phyloP scores from a whole-genome alignment of 1,139 yeast species.

The Torulaspora pretoriensis region DNA sequence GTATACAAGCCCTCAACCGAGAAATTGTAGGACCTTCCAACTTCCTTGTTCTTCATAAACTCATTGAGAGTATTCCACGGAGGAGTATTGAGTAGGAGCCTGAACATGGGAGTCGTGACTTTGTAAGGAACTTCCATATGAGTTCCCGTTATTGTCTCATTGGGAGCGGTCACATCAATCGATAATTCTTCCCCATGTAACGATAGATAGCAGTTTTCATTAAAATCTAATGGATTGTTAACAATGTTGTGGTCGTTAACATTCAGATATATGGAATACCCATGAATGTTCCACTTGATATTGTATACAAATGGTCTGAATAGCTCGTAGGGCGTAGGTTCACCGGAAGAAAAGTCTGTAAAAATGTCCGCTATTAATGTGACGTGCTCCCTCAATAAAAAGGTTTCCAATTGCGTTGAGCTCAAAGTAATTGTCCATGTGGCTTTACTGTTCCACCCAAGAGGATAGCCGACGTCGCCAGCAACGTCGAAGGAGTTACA shows the following conservation, averaged over 20 bases:
- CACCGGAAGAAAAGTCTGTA: slow-evolving; percentile 74
- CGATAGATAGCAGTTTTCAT: slow-evolving; percentile 71
- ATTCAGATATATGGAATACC: slow-evolving; percentile 64
- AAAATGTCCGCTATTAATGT: slow-evolving; percentile 68
- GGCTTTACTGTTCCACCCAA: slow-evolving; percentile 76
- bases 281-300: slow-evolving; percentile 54
- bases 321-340: slow-evolving; percentile 65
- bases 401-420: slow-evolving; percentile 54
- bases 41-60: slow-evolving; percentile 56
- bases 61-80: slow-evolving; percentile 86
- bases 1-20: slow-evolving; percentile 63
- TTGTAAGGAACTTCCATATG: slow-evolving; percentile 53
- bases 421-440: slow-evolving; percentile 59
- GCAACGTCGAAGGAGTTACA: slow-evolving; percentile 57
- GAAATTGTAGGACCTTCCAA: slow-evolving; percentile 67
- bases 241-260: slow-evolving; percentile 85
- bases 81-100: slow-evolving; percentile 68
- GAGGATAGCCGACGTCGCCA: slow-evolving; percentile 63
- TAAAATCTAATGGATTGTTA: slow-evolving; percentile 80
- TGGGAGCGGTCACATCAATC: slow-evolving; percentile 52
- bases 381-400: slow-evolving; percentile 79
- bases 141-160: slow-evolving; percentile 55
- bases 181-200: slow-evolving; percentile 61
- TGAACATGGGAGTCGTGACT: slow-evolving; percentile 56
- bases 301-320: slow-evolving; percentile 67